These are phyloP conservation scores for Diaporthe amygdali DNA, from an alignment of 2,329 filamentous ascomycete species.

Conservation along the genomic window DNA sequence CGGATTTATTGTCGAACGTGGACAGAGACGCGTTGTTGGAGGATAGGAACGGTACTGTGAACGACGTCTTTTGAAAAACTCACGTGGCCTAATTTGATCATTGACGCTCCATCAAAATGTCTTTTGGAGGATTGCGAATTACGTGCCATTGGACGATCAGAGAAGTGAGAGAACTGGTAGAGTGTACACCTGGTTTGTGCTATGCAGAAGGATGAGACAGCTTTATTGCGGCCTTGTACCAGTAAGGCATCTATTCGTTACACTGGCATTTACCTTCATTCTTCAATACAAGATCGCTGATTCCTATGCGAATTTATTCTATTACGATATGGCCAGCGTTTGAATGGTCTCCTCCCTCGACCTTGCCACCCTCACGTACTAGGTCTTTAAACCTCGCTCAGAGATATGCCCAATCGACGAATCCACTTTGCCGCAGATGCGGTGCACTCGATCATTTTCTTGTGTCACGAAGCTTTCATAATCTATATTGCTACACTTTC, in stretches of 20 bases:
- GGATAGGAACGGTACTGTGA: neutral
- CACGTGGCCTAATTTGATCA: slow-evolving; percentile 14
- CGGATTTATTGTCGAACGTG: slow-evolving; percentile 23
- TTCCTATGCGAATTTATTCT: neutral
- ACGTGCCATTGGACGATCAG: neutral
- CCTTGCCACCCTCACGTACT: too few species aligned
- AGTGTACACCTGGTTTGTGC: slow-evolving; percentile 22
- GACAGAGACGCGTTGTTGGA: slow-evolving; percentile 3
- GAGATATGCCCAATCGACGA: too few species aligned
- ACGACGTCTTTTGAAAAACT: slow-evolving; percentile 20
- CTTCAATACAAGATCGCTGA: slow-evolving; percentile 16
- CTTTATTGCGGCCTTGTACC: slow-evolving; percentile 18
- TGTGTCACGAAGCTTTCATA: too few species aligned
- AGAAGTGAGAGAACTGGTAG: neutral
- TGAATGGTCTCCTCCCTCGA: neutral
- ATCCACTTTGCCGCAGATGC: too few species aligned
- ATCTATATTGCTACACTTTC: too few species aligned
- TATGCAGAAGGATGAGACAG: slow-evolving; percentile 16
- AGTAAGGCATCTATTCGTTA: slow-evolving; percentile 23
- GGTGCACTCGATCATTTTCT: too few species aligned
- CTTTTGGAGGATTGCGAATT: neutral
- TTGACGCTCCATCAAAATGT: neutral
- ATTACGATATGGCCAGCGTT: neutral
- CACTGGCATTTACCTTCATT: slow-evolving; percentile 20
- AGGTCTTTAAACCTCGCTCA: too few species aligned